A percentile compares a stretch with the other conserved stretches of the same genome.
These are phyloP conservation scores for Imleria badia DNA, from an alignment of 768 basidiomycete genomes.

Conservation along the genomic window DNA sequence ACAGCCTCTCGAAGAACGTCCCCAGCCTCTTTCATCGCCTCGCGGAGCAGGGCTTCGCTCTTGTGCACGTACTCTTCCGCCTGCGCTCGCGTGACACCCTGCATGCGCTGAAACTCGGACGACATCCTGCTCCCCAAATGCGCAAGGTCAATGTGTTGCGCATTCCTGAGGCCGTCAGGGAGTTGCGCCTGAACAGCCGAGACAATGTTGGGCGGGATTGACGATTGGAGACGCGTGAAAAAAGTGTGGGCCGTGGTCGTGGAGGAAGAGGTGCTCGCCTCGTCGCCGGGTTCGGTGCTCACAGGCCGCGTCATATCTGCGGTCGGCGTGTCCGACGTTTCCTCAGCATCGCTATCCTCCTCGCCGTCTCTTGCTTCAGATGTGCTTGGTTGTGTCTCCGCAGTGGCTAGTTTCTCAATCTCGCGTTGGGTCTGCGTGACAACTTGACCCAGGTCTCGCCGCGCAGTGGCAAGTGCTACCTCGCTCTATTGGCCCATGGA, in stretches of 20 bases:
- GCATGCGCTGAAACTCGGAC: slow-evolving; percentile 68
- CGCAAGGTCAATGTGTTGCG: slow-evolving; percentile 64
- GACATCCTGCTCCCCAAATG: slow-evolving; percentile 65
- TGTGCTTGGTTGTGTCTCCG: slow-evolving; percentile 26
- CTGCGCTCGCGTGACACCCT: slow-evolving; percentile 70
- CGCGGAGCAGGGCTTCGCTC: slow-evolving; percentile 62
- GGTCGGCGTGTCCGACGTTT: slow-evolving; percentile 28
- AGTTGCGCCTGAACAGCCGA: slow-evolving; percentile 65
- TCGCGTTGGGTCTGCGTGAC: slow-evolving; percentile 82
- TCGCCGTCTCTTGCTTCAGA: slow-evolving; percentile 19
- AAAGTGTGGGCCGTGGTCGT: slow-evolving; percentile 43
- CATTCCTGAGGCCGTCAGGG: slow-evolving; percentile 63
- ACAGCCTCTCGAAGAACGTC: slow-evolving; percentile 86
- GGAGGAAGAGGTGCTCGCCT: slow-evolving; percentile 15
- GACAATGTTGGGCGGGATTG: slow-evolving; percentile 73
- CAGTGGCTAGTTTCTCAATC: slow-evolving; percentile 55
- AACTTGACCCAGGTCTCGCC: slow-evolving; percentile 69
- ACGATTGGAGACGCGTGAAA: slow-evolving; percentile 69
- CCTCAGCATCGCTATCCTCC: slow-evolving; percentile 25
- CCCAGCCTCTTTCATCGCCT: slow-evolving; percentile 76
- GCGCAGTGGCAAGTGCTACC: slow-evolving; percentile 61
- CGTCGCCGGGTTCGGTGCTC: slow-evolving; percentile 17
- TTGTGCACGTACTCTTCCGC: slow-evolving; percentile 85
- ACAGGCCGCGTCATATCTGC: slow-evolving; percentile 18
- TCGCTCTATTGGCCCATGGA: slow-evolving; percentile 53